Conservation (phyloP, 192 early-diverging fungal genomes). For the Linnemannia zychae region DNA sequence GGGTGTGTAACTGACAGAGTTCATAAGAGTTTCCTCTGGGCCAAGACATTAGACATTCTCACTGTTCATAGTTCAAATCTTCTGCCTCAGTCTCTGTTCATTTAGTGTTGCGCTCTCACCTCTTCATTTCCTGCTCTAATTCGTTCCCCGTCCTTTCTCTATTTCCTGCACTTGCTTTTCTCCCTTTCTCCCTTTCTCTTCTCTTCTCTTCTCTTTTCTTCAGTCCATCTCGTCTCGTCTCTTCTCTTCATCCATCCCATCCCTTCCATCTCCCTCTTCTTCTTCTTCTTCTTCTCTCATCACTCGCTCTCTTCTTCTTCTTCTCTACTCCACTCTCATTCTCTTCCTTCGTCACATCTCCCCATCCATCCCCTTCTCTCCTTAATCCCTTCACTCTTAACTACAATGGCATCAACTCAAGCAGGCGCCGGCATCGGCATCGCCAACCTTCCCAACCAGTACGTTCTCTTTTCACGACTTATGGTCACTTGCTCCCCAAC, state of each 20-base stretch:
- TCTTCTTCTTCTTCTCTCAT: neutral
- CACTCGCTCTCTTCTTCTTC: conserved; percentile 10
- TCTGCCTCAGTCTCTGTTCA: neutral
- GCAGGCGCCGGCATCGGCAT: conserved; percentile 86
- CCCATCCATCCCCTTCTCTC: no score
- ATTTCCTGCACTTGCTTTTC: neutral
- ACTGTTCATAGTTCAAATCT: neutral
- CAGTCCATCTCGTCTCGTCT: no score
- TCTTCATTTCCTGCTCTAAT: neutral
- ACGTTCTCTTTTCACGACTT: conserved; percentile 77
- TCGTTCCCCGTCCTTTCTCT: neutral
- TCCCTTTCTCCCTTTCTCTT: neutral
- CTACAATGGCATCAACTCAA: conserved; percentile 57
- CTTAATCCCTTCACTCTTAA: neutral
- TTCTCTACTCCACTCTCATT: neutral
- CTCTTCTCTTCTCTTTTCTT: neutral
- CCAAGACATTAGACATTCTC: no score
- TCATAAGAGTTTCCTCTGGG: no score
- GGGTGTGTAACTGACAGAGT: no score
- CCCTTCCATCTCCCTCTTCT: neutral
- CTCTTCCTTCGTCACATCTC: conserved; percentile 1
- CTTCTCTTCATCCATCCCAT: neutral
- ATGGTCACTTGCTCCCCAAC: conserved; percentile 68
- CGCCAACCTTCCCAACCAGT: conserved; percentile 98
- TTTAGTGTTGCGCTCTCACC: neutral